phyloP scores from a whole-genome alignment of 345 rosid species.

The Clausena lansium region DNA sequence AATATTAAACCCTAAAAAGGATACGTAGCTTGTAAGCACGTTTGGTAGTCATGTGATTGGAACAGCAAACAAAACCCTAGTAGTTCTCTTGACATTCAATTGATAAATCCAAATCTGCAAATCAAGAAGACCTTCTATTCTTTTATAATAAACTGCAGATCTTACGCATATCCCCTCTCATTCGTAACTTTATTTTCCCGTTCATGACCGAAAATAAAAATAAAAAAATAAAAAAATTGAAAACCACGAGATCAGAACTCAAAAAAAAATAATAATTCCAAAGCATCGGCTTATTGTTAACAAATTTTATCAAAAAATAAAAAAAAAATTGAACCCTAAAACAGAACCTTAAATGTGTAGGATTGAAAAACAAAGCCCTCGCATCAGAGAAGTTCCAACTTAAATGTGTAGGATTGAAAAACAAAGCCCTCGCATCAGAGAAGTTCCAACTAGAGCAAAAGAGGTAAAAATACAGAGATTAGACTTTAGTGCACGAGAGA shows the following conservation, averaged over 20 bases:
- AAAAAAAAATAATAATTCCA: too few relatives aligned
- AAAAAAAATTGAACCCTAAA: too few relatives aligned
- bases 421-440: too few relatives aligned
- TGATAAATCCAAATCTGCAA: conserved; percentile 34
- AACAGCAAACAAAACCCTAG: conserved; percentile 43
- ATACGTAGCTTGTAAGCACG: conserved; percentile 99
- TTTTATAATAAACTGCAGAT: not conserved
- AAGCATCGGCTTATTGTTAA: too few relatives aligned
- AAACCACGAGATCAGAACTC: conserved; percentile 22
- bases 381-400: too few relatives aligned
- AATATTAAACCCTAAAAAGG: conserved; percentile 34
- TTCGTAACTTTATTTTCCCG: not conserved
- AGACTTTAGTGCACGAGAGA: too few relatives aligned
- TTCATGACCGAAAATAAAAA: conserved; percentile 15
- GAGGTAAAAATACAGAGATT: too few relatives aligned
- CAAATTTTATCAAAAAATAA: too few relatives aligned
- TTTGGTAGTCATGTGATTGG: conserved; percentile 71
- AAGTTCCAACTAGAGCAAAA: too few relatives aligned
- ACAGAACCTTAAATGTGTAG: too few relatives aligned
- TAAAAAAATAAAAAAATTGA: not conserved
- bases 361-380: too few relatives aligned
- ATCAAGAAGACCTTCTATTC: not conserved
- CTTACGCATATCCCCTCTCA: conserved; percentile 32
- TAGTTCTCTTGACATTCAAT: conserved; percentile 26
- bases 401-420: too few relatives aligned